Conservation (phyloP, 441 rosid genomes). For the Adansonia madagascariensis region DNA sequence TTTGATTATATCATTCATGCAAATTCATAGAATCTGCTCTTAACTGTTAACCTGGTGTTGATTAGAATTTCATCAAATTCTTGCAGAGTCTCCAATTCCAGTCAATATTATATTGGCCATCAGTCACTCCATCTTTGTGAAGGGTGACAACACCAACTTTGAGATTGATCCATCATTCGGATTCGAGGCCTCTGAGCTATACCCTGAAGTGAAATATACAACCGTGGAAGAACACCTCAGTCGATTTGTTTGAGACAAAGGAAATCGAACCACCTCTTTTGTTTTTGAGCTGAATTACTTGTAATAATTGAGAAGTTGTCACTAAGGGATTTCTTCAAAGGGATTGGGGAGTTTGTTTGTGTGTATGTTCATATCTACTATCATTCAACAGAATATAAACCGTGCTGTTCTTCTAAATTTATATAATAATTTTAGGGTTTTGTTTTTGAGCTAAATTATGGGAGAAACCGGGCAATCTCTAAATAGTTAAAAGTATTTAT, state of each 20-base stretch:
- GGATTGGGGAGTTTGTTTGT: neutral
- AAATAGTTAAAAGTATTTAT: neutral
- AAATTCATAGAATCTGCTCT: neutral
- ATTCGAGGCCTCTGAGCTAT: constrained; percentile 63
- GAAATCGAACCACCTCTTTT: neutral
- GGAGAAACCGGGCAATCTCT: neutral
- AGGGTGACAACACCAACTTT: constrained; percentile 54
- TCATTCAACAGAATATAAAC: neutral
- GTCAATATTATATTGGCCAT: constrained; percentile 47
- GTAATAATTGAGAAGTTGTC: neutral
- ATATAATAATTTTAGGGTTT: neutral
- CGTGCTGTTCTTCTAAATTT: neutral
- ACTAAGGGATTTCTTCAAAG: neutral
- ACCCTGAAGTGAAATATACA: constrained; percentile 60
- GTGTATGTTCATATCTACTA: neutral
- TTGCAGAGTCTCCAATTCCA: constrained; percentile 55
- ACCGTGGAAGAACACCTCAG: constrained; percentile 47
- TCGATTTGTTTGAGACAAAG: constrained; percentile 38
- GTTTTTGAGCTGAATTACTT: neutral
- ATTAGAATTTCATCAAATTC: neutral
- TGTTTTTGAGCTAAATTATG: neutral
- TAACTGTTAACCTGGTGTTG: neutral
- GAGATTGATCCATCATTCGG: constrained; percentile 53
- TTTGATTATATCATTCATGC: constrained; percentile 19
- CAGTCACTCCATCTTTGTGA: constrained; percentile 50